phyloP scores from a whole-genome alignment of 2,329 filamentous ascomycete genomes.

The Aspergillus quadrilineatus region DNA sequence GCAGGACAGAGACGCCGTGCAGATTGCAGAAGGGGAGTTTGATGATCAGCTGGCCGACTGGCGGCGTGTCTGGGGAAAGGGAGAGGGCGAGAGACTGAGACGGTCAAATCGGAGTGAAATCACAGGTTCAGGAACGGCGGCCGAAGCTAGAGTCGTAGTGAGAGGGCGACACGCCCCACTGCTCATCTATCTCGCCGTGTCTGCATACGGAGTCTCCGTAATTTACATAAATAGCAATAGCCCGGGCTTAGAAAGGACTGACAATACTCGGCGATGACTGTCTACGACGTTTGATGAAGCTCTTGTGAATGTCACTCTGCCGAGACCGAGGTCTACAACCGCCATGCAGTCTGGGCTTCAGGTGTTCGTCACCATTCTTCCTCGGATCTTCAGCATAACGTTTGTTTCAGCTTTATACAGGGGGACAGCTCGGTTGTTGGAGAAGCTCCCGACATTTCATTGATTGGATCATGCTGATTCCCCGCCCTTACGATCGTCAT shows the following conservation, averaged over 20 bases:
- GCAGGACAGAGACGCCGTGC: constrained; percentile 9
- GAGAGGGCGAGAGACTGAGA: constrained; percentile 1
- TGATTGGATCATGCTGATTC: too few species aligned
- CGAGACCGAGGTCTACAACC: constrained; percentile 8
- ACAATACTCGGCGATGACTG: background rate
- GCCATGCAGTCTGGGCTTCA: constrained; percentile 1
- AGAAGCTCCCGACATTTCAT: background rate
- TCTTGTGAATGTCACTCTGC: constrained; percentile 1
- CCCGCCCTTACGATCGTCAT: too few species aligned
- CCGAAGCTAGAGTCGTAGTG: constrained; percentile 1
- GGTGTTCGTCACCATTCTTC: background rate
- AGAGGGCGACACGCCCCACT: constrained; percentile 10
- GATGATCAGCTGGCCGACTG: constrained; percentile 21
- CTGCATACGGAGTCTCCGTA: background rate
- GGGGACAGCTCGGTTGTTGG: background rate
- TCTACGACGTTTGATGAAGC: background rate
- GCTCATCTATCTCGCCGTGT: background rate
- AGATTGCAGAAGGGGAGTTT: constrained; percentile 25
- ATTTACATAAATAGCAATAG: background rate
- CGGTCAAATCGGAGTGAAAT: constrained; percentile 21
- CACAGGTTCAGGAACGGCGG: constrained; percentile 8
- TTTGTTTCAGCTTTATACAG: constrained; percentile 9
- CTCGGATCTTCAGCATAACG: constrained; percentile 4
- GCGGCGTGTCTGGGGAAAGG: constrained; percentile 22
- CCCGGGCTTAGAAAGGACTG: background rate